Base-by-base conservation (phyloP, 805 yeast genomes). In the Brettanomyces naardenensis region DNA sequence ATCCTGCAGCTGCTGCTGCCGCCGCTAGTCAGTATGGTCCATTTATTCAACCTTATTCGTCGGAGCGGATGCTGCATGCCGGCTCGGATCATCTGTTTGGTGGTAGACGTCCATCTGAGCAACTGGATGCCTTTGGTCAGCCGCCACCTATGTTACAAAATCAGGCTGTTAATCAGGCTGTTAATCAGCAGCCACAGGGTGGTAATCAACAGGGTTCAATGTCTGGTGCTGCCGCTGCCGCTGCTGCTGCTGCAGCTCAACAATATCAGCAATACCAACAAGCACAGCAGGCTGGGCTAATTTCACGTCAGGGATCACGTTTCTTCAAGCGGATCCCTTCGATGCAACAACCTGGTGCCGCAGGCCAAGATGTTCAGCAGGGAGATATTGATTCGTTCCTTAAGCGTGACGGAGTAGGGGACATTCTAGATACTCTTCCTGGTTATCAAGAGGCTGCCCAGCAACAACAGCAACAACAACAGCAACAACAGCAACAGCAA, bases 91-190 rank as follows among this genome's bases (percentile, higher is more conserved):
- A 40, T 44, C 47, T 51, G 43, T 48, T 43, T 20, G 35, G 46
- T 41, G 53, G 37, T 32, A 57, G 73, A 44, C 55, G 75, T 34
- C 71, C 68, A n/a, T 64, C 73, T 34, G 76, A 72, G 45, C 74
- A 68, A 36, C 43, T 69, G 35, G 77, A 71, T 38, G 69, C 73
- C 1, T 71, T 13, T 20, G 28, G 42, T 27, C 49, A 39, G 14
- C 48, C 41, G 9, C 44, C 30, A 39, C 25, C 46, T 35, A 14
- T 45, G 38, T 43, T 23, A 11, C 26, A 23, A 11, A 23, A 23
- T 11, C 26, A 23, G 26, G 26, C 10, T 23, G 26, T 23, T 23
- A 23, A 23, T 23, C 26, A 23, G 26, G 26, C 26, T 23, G 26
- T 11, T 11, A 23, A 23, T 11, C 30, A 4, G 3, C 40, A 20